phyloP scores from a whole-genome alignment of 164 flowering plant species.

The Nelumbo lutea region DNA sequence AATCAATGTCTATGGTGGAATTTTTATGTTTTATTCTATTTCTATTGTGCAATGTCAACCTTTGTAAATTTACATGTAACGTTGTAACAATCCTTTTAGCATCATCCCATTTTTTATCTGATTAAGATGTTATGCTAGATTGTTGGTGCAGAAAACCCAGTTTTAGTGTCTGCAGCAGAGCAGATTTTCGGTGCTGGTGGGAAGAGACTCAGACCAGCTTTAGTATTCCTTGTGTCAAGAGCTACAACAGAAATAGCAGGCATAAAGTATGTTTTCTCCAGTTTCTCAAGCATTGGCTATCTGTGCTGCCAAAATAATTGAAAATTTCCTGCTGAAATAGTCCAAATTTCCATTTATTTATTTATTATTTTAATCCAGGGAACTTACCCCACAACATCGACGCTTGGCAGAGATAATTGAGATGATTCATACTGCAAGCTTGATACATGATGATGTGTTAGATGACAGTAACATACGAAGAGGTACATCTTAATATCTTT shows the following conservation, averaged over 20 bases:
- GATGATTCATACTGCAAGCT: conserved; percentile 97
- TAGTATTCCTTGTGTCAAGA: conserved; percentile 84
- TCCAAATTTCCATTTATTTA: neutral
- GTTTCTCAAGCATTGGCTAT: neutral
- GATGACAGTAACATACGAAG: conserved; percentile 90
- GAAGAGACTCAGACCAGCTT: conserved; percentile 92
- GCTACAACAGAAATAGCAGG: conserved; percentile 75
- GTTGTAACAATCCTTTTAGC: neutral
- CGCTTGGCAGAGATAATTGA: conserved; percentile 96
- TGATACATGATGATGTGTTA: conserved; percentile 91
- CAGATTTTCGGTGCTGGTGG: conserved; percentile 98
- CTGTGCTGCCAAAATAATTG: neutral
- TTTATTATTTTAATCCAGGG: conserved; percentile 39
- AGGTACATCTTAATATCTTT: conserved; percentile 39
- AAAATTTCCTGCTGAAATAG: neutral
- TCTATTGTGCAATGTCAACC: neutral
- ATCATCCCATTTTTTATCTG: conserved; percentile 20
- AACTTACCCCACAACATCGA: conserved; percentile 77
- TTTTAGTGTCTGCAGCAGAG: conserved; percentile 88
- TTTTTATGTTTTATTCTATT: neutral
- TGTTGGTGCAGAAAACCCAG: conserved; percentile 97
- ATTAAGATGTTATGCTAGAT: conserved; percentile 45
- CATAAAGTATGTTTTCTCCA: conserved; percentile 44
- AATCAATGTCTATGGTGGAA: neutral
- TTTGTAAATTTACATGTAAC: neutral